phyloP scores from a whole-genome alignment of 2,329 filamentous ascomycete species.

The Gnomoniopsis sp. region DNA sequence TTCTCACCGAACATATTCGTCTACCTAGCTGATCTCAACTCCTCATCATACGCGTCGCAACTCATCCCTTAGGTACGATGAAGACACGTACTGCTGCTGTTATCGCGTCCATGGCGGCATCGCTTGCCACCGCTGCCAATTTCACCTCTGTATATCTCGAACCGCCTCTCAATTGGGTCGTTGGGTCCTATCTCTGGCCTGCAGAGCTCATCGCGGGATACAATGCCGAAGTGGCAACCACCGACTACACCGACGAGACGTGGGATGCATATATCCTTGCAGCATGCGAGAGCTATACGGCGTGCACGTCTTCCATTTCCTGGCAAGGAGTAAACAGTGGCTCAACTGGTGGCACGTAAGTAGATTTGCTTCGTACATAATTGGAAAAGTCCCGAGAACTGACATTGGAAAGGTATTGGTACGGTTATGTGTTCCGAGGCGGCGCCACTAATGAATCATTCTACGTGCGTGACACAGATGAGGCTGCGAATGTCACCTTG shows the following conservation, averaged over 20 bases:
- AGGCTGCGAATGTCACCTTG: neutral
- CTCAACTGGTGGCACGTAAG: conserved; percentile 8
- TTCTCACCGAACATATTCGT: too few relatives aligned
- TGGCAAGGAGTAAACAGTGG: conserved; percentile 13
- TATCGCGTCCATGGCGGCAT: neutral
- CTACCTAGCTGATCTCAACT: too few relatives aligned
- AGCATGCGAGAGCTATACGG: conserved; percentile 6
- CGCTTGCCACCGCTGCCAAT: conserved; percentile 5
- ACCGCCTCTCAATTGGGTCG: conserved; percentile 13
- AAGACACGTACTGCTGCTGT: neutral
- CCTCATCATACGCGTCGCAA: too few relatives aligned
- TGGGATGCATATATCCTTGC: conserved; percentile 12
- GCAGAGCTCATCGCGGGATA: conserved; percentile 16
- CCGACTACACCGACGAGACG: conserved; percentile 5
- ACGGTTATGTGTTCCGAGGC: conserved; percentile 15
- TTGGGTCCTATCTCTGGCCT: conserved; percentile 9
- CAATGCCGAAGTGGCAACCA: neutral
- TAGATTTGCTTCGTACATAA: neutral
- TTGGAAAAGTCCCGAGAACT: neutral
- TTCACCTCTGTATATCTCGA: conserved; percentile 14
- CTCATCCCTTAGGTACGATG: too few relatives aligned
- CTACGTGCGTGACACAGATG: conserved; percentile 8
- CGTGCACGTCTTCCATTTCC: conserved; percentile 12
- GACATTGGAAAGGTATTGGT: conserved; percentile 9
- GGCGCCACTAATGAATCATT: conserved; percentile 10